Evolutionary conservation across 441 rosid genomes (phyloP).

Genomic region (Capsella rubella): DNA sequence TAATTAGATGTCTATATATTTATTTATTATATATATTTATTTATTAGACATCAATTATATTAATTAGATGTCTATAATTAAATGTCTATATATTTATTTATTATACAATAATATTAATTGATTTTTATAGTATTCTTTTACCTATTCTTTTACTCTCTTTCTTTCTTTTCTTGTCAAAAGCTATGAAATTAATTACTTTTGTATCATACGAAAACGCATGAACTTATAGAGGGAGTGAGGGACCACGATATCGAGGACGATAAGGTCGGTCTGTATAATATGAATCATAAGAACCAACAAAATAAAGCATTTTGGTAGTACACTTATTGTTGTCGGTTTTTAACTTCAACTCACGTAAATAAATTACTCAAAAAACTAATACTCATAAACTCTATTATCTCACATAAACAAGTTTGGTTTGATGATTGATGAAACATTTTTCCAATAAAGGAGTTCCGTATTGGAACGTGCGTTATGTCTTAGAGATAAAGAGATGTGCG

Average conservation of each 20-base stretch:
- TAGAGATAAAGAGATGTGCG: conserved; percentile 21
- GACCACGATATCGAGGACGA: conserved; percentile 35
- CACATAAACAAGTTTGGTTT: not conserved
- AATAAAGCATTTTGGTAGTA: not conserved
- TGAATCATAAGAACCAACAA: conserved; percentile 12
- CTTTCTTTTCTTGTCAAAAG: not conserved
- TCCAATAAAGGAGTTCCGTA: conserved; percentile 36
- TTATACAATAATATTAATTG: not conserved
- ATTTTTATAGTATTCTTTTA: not conserved
- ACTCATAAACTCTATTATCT: not conserved
- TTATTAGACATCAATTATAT: not conserved
- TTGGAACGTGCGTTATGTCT: conserved; percentile 15
- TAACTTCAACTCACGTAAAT: conserved; percentile 15
- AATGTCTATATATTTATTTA: not conserved
- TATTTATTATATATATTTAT: no score
- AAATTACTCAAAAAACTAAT: not conserved
- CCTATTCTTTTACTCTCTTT: not conserved
- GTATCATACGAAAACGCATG: conserved; percentile 41
- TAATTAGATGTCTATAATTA: not conserved
- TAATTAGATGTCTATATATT: no score
- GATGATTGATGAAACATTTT: conserved; percentile 10
- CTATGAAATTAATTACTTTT: conserved; percentile 13
- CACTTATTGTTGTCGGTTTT: conserved; percentile 26
- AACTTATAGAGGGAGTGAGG: conserved; percentile 17
- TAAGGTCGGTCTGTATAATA: conserved; percentile 27